Evolutionary conservation across 1,284 basidiomycete species (phyloP), one percentile per base, ranked within the genome.

Genomic region (Ustilago esculenta): DNA sequence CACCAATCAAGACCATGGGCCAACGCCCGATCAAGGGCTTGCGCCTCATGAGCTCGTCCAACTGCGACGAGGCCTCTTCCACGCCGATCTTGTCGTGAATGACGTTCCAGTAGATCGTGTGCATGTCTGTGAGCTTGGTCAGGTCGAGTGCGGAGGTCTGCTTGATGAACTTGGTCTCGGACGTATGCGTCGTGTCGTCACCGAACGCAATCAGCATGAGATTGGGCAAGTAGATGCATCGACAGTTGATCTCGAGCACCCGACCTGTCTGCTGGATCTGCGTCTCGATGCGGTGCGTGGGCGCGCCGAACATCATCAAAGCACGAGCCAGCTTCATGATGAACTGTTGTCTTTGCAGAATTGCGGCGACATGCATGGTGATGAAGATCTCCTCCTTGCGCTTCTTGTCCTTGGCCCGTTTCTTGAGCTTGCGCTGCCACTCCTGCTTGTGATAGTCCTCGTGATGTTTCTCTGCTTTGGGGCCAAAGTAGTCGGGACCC

Each of bases 261-360:
- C 87, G 87, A 12, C 90, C 92, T 4, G 92, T 93, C 23, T 90
- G 88, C 81, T 90, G 89, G 71, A 95, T 90, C 82, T 94, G 92
- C 6, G 91, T 87, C 78, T 90, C 91, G 40, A 95, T 86, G 41
- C 92, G 88, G 82, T 95, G 92, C 2, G 89, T 88, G n/a, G 93
- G 92, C 2, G 89, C 91, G 34, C 92, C 92, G 72, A 94, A 95
- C 92, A 94, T 94, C 92, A 95, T 94, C 85, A 96, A 87, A 8
- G 92, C 89, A 40, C 92, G 87, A 15, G 90, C 87, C 34, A 95
- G 87, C 84, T 95, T 95, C 81, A 94, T 84, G 58, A 96, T 86
- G 83, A 95, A 95, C 70, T 94, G 90, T 81, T 95, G 92, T 17
- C 94, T 87, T 74, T 90, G 88, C 42, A 94, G 85, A 68, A 94